These are phyloP conservation scores for Kwoniella europaea DNA, from an alignment of 768 basidiomycete genomes.

Conservation along the genomic window DNA sequence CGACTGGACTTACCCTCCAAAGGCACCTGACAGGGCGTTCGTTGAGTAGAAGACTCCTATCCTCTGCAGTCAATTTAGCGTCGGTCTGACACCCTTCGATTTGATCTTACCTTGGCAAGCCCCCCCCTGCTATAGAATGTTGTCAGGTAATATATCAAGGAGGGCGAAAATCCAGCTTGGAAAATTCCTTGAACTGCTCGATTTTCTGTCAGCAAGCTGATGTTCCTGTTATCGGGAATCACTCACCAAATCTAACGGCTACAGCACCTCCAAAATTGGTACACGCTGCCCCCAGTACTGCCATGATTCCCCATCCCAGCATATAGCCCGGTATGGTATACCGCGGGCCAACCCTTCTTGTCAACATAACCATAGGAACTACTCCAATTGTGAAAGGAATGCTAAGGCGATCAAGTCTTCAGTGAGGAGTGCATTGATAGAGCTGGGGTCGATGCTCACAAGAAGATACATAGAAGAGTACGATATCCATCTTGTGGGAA, in stretches of 20 bases:
- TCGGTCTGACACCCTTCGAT: neutral
- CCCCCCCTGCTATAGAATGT: constrained; percentile 65
- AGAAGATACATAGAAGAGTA: constrained; percentile 33
- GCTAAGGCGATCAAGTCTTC: constrained; percentile 5
- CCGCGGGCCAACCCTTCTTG: constrained; percentile 34
- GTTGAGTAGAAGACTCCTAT: constrained; percentile 64
- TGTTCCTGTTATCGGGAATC: too few relatives aligned
- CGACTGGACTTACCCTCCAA: constrained; percentile 24
- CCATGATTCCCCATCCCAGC: constrained; percentile 38
- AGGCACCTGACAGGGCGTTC: constrained; percentile 31
- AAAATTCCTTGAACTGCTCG: constrained; percentile 27
- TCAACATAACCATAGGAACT: constrained; percentile 33
- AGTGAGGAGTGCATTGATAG: neutral
- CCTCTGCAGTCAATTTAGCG: constrained; percentile 35
- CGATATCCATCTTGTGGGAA: constrained; percentile 33
- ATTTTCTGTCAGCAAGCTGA: too few relatives aligned
- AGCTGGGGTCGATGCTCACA: neutral
- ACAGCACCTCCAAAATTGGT: constrained; percentile 27
- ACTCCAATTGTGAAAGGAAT: constrained; percentile 29
- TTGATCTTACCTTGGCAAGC: constrained; percentile 48
- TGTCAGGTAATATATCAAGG: constrained; percentile 62
- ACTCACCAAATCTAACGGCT: constrained; percentile 28
- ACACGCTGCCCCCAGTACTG: constrained; percentile 29
- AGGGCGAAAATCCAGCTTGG: constrained; percentile 34
- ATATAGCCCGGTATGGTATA: constrained; percentile 38